Conservation (phyloP, 2,329 filamentous ascomycete genomes). For the Talaromyces islandicus region DNA sequence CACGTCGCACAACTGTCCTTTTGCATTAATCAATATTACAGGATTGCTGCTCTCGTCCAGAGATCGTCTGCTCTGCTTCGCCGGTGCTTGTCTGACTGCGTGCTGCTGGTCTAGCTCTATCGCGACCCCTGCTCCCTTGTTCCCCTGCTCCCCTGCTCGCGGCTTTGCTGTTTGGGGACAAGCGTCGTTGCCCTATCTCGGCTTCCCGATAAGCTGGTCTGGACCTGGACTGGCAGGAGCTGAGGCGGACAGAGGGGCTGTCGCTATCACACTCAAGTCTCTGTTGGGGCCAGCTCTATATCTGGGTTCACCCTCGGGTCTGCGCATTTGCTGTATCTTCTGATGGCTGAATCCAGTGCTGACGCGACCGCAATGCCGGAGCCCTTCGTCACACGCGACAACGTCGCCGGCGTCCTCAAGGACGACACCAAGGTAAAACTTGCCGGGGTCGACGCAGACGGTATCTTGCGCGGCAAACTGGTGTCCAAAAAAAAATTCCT, state of each 20-base stretch:
- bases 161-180: background rate
- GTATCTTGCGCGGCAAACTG: conserved; percentile 80
- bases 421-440: conserved; percentile 78
- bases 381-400: conserved; percentile 48
- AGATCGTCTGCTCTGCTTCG: background rate
- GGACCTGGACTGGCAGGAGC: background rate
- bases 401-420: conserved; percentile 61
- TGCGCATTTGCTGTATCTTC: background rate
- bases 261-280: background rate
- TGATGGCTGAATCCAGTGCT: background rate
- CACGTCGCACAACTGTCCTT: background rate
- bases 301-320: background rate
- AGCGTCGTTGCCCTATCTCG: background rate
- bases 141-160: background rate
- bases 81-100: too few relatives aligned
- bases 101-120: background rate
- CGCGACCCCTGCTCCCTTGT: background rate
- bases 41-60: background rate
- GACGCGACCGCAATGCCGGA: conserved; percentile 2
- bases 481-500: conserved; percentile 92
- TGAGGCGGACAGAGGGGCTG: background rate
- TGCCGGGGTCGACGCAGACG: conserved; percentile 81
- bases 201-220: background rate
- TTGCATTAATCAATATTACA: background rate
- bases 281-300: background rate